Percentiles rank a stretch among this genome's conserved stretches.
These are phyloP conservation scores for Carnegiea gigantea DNA, from an alignment of 179 eudicot species.

Conservation along the genomic window DNA sequence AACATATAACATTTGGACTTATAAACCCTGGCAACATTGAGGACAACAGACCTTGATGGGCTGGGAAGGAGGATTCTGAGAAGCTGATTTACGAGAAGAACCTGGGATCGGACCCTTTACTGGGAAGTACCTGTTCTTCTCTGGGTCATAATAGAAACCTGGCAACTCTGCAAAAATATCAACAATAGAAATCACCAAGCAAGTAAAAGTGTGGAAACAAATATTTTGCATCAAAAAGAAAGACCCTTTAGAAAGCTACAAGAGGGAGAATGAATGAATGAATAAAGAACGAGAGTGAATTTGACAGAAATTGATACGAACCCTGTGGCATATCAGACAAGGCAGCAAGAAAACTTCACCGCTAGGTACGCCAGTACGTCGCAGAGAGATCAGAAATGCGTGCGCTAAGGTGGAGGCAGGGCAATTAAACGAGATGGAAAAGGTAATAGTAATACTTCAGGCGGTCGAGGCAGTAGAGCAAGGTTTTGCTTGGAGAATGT, in stretches of 20 bases:
- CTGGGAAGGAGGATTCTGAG: constrained; percentile 20
- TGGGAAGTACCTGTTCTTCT: constrained; percentile 66
- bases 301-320: neutral
- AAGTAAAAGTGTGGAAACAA: neutral
- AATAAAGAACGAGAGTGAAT: neutral
- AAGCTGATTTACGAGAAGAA: constrained; percentile 30
- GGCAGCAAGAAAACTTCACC: neutral
- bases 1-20: neutral
- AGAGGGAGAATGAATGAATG: neutral
- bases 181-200: neutral
- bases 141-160: constrained; percentile 61
- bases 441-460: too few relatives aligned
- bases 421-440: too few relatives aligned
- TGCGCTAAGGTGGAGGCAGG: too few relatives aligned
- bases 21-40: neutral
- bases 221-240: neutral
- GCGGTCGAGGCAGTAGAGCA: too few relatives aligned
- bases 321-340: constrained; percentile 37
- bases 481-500: too few relatives aligned
- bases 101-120: constrained; percentile 65
- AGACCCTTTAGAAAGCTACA: neutral
- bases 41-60: constrained; percentile 27
- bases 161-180: constrained; percentile 48
- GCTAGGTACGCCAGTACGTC: too few relatives aligned
- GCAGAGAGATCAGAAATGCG: too few relatives aligned